Conservation (phyloP, 1,139 yeast genomes). For the Kodamaea arcana region DNA sequence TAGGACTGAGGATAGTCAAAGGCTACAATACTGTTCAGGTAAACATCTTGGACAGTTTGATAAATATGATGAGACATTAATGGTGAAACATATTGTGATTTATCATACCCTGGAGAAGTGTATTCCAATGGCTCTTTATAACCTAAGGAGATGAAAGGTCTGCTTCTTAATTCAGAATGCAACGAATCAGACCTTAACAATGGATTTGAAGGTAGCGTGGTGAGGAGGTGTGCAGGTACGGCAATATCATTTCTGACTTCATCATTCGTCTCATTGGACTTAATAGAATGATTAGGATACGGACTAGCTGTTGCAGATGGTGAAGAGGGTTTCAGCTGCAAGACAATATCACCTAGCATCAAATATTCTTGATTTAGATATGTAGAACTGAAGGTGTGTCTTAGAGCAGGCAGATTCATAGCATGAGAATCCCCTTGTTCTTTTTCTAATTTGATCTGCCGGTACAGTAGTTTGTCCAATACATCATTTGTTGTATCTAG, state of each 20-base stretch:
- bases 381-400: slow-evolving; percentile 30
- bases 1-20: slow-evolving; percentile 69
- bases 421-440: slow-evolving; percentile 7
- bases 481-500: slow-evolving; percentile 40
- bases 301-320: slow-evolving; percentile 7
- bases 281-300: neutral
- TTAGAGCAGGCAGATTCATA: slow-evolving; percentile 19
- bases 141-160: slow-evolving; percentile 45
- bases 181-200: neutral
- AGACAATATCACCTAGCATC: slow-evolving; percentile 53
- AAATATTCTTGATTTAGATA: slow-evolving; percentile 54
- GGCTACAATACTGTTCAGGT: slow-evolving; percentile 49
- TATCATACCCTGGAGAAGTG: slow-evolving; percentile 1
- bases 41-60: slow-evolving; percentile 63
- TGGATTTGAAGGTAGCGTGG: neutral
- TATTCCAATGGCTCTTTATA: slow-evolving; percentile 9
- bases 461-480: slow-evolving; percentile 23
- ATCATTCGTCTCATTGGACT: slow-evolving; percentile 3
- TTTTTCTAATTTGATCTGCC: neutral
- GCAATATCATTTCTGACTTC: slow-evolving; percentile 1
- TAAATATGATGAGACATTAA: slow-evolving; percentile 56
- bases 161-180: slow-evolving; percentile 4
- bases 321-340: slow-evolving; percentile 45
- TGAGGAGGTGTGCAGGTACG: slow-evolving; percentile 9
- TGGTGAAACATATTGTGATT: slow-evolving; percentile 46